Evolutionary conservation across 108 stramenopile genomes (phyloP), one percentile per base, ranked within the genome.

Genomic region (Conticribra weissflogii): DNA sequence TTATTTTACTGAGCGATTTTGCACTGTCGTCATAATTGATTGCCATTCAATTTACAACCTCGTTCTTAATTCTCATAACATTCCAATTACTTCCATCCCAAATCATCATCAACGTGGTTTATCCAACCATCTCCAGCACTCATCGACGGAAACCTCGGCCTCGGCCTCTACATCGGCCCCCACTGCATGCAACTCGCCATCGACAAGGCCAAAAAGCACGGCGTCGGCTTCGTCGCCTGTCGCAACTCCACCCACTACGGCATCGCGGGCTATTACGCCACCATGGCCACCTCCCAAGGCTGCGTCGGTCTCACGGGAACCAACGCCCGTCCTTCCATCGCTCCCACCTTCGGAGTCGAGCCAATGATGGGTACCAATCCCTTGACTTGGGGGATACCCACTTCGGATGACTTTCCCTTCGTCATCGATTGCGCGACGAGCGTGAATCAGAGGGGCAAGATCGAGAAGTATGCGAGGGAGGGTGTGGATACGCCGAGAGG

Each of bases 181-280:
- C 45, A 88, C 63, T 85, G 85, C 49, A 88, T 86, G 83, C 66
- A 86, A 51, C 68, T 88, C 64, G 88, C 88, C 36, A 88, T 88
- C 59, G 75, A 86, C 22, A 86, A 85, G 69, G 87, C 85, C 0
- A 86, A 88, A 71, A 78, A 82, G 25, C 59, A 76, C 32, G 88
- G 88, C 15, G 83, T 86, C 5, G 88, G 85, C 2, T 84, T 83
- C 64, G 85, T 88, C 1, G 82, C 82, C 0, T 81, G 66, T 32
- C 54, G 76, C 64, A 88, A 86, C 56, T 82, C 83, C 19, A 88
- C 85, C 51, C 85, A 86, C 60, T 86, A 86, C 52, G 85, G 85
- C 54, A 86, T 85, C 59, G 84, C 82, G 9, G 88, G 88, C 7
- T 88, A 86, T 63, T 88, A 88, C 67, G 78, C 85, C 16, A 83